phyloP scores from a whole-genome alignment of 108 stramenopile genomes.

The Pelagomonas calceolata region DNA sequence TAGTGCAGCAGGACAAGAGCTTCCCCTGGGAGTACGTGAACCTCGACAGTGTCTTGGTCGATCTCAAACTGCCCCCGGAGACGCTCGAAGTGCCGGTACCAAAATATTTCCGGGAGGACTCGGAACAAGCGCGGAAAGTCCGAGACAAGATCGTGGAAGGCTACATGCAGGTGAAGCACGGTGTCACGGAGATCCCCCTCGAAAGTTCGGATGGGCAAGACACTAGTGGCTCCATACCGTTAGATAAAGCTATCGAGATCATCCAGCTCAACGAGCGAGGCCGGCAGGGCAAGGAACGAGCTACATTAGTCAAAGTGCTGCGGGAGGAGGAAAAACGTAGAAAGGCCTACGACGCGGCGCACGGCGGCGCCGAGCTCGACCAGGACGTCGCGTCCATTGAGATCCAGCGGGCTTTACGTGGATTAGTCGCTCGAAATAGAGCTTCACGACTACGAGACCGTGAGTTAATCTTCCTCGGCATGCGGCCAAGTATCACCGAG shows the following conservation, averaged over 20 bases:
- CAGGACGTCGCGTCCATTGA: constrained; percentile 50
- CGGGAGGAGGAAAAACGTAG: constrained; percentile 22
- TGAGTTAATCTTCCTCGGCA: constrained; percentile 56
- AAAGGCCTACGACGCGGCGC: constrained; percentile 21
- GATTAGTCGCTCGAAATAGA: constrained; percentile 25
- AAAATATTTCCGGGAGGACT: constrained; percentile 50
- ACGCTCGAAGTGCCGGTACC: constrained; percentile 62
- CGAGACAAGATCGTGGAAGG: constrained; percentile 45
- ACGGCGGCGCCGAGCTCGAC: constrained; percentile 24
- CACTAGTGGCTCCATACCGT: neutral
- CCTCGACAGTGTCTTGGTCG: constrained; percentile 48
- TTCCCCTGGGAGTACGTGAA: constrained; percentile 73
- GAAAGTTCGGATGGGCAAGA: constrained; percentile 30
- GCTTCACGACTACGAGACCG: constrained; percentile 18
- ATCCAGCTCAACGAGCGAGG: constrained; percentile 53
- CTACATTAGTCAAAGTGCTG: constrained; percentile 25
- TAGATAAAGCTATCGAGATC: constrained; percentile 33
- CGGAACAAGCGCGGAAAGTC: neutral
- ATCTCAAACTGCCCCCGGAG: constrained; percentile 59
- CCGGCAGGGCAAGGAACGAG: constrained; percentile 44
- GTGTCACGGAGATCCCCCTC: constrained; percentile 31
- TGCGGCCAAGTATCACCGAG: constrained; percentile 28
- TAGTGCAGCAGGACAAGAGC: constrained; percentile 34
- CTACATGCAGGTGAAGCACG: constrained; percentile 40
- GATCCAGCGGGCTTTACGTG: constrained; percentile 50